phyloP scores from a whole-genome alignment of 805 yeast species.

The Saccharomycopsis sp. region DNA sequence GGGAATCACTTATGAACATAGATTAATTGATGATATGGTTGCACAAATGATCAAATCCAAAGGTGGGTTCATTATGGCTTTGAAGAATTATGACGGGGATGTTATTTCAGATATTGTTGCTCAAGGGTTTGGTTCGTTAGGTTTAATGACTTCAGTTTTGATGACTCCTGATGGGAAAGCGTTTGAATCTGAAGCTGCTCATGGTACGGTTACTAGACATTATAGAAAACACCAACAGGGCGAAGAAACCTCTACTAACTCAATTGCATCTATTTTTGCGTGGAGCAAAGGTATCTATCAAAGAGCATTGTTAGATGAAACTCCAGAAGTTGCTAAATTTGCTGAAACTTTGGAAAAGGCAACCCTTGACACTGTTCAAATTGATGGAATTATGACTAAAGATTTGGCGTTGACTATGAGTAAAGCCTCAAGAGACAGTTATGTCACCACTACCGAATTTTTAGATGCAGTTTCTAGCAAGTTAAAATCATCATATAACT shows the following conservation, averaged over 20 bases:
- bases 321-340: slow-evolving; percentile 78
- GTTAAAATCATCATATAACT: slow-evolving; percentile 31
- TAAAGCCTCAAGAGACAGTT: slow-evolving; percentile 70
- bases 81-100: slow-evolving; percentile 98
- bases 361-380: slow-evolving; percentile 75
- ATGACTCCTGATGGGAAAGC: slow-evolving; percentile 96
- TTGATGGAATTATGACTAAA: slow-evolving; percentile 89
- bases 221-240: slow-evolving; percentile 95
- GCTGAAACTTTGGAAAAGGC: slow-evolving; percentile 77
- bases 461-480: slow-evolving; percentile 73
- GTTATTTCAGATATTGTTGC: slow-evolving; percentile 96
- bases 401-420: slow-evolving; percentile 90
- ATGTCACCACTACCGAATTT: slow-evolving; percentile 90
- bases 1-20: slow-evolving; percentile 96
- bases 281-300: slow-evolving; percentile 93
- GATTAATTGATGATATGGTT: slow-evolving; percentile 96
- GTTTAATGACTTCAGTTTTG: slow-evolving; percentile 95
- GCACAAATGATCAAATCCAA: slow-evolving; percentile 96
- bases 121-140: slow-evolving; percentile 95
- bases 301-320: slow-evolving; percentile 82
- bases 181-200: slow-evolving; percentile 97
- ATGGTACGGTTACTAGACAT: slow-evolving; percentile 97
- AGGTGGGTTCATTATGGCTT: slow-evolving; percentile 92
- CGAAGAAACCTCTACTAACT: slow-evolving; percentile 93
- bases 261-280: slow-evolving; percentile 94